Base-by-base conservation (phyloP, 352 stramenopile genomes). In the Phytophthora agathidicida region DNA sequence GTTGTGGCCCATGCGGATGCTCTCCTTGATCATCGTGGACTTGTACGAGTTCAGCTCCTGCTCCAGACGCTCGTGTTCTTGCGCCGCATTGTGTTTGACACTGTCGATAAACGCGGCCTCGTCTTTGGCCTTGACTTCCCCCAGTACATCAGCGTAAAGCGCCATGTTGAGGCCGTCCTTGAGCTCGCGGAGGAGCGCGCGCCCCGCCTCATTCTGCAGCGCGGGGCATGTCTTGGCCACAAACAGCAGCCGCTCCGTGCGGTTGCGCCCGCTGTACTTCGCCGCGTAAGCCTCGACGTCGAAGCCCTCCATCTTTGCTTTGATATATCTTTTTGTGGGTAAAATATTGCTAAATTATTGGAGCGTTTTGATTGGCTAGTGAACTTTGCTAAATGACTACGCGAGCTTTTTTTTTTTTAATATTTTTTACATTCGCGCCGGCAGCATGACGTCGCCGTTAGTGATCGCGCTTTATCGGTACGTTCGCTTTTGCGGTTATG, bases 41-140 rank as follows among this genome's bases (percentile, higher is more conserved):
- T 96, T 96, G 75, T 95, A 96, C 70, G 86, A 95, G 53, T 95
- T 93, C 14, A 96, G 77, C 56, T 96, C 88, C 47, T 94, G 86
- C 60, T 95, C 86, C 26, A 96, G 68, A 3, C 83, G 81, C 39
- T 94, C 88, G 42, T 95, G 84, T 55, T 91, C 83, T 30, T 88
- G 71, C 19, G 70, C 65, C 1, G 80, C 79, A 44, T 59, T 89
- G 46, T 83, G 81, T 38, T 82, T 82, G 20, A 90, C 71, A 39
- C 27, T 86, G 31, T 96, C 83, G 16, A 96, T 73, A 26, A 80
- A 76, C 2, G 63, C 64, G 8, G 69, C 50, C 39, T 73, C 73
- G 22, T 79, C 68, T 28, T 71, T 50, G 5, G 66, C 60, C 38
- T 67, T 75, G 17, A n/a, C n/a, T n/a, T 87, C 73, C 13, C 84